Evolutionary conservation across 176 grass and related monocot species (phyloP).

Genomic region (Cenchrus fungigraminus): DNA sequence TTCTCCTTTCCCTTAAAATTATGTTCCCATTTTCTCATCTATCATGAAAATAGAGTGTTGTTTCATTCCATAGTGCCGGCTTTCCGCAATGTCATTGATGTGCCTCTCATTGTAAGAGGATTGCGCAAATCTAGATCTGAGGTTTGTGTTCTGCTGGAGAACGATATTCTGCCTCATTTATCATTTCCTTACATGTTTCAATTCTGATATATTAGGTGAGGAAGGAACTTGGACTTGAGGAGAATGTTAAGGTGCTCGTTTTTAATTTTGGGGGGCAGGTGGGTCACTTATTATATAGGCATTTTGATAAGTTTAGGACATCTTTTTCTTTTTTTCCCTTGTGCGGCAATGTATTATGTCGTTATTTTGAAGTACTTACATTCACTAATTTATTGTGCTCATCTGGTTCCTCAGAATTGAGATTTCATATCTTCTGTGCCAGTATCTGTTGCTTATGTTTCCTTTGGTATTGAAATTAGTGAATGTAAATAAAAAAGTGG

Average conservation of each 20-base stretch:
- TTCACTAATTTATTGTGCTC: background rate
- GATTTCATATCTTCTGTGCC: background rate
- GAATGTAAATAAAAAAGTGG: background rate
- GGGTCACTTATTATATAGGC: constrained; percentile 15
- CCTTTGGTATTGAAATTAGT: constrained; percentile 1
- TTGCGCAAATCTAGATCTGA: constrained; percentile 75
- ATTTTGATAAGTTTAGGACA: constrained; percentile 21
- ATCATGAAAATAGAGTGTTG: constrained; percentile 35
- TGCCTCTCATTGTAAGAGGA: constrained; percentile 82
- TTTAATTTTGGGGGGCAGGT: constrained; percentile 98
- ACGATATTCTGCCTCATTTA: constrained; percentile 1
- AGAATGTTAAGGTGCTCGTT: constrained; percentile 76
- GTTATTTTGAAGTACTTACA: constrained; percentile 11
- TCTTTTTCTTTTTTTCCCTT: background rate
- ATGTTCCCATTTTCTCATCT: background rate
- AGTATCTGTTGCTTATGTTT: constrained; percentile 12
- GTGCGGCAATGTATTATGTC: background rate
- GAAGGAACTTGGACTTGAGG: constrained; percentile 69
- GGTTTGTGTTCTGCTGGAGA: constrained; percentile 48
- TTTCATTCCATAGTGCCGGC: constrained; percentile 63
- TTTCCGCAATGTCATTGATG: constrained; percentile 82
- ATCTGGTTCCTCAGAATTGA: background rate
- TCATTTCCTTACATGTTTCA: constrained; percentile 17
- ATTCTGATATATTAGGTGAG: constrained; percentile 62
- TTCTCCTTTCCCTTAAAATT: background rate